A percentile compares a stretch with the other conserved stretches of the same genome.
These are phyloP conservation scores for Garcia nutans DNA, from an alignment of 345 rosid genomes.

Conservation along the genomic window DNA sequence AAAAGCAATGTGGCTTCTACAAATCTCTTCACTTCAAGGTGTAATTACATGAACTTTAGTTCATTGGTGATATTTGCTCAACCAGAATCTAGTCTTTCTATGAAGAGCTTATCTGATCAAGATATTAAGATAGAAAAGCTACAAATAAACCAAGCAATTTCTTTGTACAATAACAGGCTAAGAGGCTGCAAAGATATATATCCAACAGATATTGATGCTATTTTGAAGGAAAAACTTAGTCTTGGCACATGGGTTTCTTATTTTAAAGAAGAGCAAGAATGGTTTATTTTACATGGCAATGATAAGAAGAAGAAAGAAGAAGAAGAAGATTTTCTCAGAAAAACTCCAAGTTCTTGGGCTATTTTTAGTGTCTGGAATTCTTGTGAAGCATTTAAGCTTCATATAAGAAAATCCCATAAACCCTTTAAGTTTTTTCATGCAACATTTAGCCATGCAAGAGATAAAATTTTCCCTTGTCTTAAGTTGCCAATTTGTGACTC, in stretches of 20 bases:
- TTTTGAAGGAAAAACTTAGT: slow-evolving; percentile 46
- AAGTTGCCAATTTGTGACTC: slow-evolving; percentile 34
- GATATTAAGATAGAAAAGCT: slow-evolving; percentile 43
- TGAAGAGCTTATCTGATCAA: slow-evolving; percentile 12
- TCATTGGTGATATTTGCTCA: slow-evolving; percentile 39
- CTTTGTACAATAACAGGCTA: slow-evolving; percentile 43
- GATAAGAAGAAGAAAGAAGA: background rate
- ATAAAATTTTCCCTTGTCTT: slow-evolving; percentile 40
- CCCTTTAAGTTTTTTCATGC: slow-evolving; percentile 31
- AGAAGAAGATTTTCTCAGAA: slow-evolving; percentile 15
- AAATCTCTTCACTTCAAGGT: slow-evolving; percentile 46
- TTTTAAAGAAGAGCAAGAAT: slow-evolving; percentile 38
- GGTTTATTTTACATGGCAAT: slow-evolving; percentile 20
- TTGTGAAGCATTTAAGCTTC: slow-evolving; percentile 42
- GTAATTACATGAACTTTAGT: slow-evolving; percentile 23
- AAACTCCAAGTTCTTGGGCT: slow-evolving; percentile 41
- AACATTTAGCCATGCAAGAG: slow-evolving; percentile 33
- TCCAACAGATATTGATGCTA: slow-evolving; percentile 43
- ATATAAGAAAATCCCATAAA: slow-evolving; percentile 28
- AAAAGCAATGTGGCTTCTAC: slow-evolving; percentile 48
- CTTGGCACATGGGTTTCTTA: slow-evolving; percentile 58
- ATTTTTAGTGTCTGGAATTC: slow-evolving; percentile 62
- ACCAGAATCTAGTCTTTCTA: slow-evolving; percentile 19
- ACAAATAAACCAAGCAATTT: slow-evolving; percentile 43
- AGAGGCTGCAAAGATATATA: slow-evolving; percentile 37